Percentiles rank a stretch among this genome's conserved stretches.
Conservation (phyloP, 345 rosid species). For the Rhizophora mangle region DNA sequence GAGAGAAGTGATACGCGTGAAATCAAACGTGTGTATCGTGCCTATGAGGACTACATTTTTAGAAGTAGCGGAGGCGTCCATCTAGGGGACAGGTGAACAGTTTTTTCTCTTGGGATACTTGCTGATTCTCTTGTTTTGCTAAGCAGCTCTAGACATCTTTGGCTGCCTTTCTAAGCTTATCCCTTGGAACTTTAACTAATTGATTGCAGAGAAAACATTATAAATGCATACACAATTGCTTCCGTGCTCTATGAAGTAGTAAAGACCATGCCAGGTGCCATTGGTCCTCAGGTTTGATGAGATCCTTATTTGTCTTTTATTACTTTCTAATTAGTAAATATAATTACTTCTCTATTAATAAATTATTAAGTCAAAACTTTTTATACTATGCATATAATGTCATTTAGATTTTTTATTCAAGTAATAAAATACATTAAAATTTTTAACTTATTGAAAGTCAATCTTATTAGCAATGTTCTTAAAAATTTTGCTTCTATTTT, state of each 20-base stretch:
- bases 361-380: too few species aligned
- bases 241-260: slow-evolving; percentile 71
- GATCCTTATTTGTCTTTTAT: too few species aligned
- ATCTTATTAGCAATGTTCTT: too few species aligned
- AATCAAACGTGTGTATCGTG: slow-evolving; percentile 70
- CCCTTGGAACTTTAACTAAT: slow-evolving; percentile 7
- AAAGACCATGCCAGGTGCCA: slow-evolving; percentile 50
- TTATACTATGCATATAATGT: too few species aligned
- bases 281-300: slow-evolving; percentile 57
- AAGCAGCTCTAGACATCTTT: neutral
- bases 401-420: too few species aligned
- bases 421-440: too few species aligned
- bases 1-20: slow-evolving; percentile 65
- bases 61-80: slow-evolving; percentile 48
- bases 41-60: slow-evolving; percentile 52
- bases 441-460: too few species aligned
- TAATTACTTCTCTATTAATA: too few species aligned
- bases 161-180: slow-evolving; percentile 13
- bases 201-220: slow-evolving; percentile 58
- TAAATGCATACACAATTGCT: slow-evolving; percentile 57
- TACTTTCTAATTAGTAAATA: too few species aligned
- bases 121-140: slow-evolving; percentile 4
- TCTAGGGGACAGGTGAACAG: slow-evolving; percentile 46
- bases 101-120: neutral
- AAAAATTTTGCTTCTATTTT: too few species aligned